Percentiles rank a stretch among this genome's conserved stretches.
These are phyloP conservation scores for Chytridium lagenaria DNA, from an alignment of 371 early-diverging fungal genomes.

Conservation along the genomic window DNA sequence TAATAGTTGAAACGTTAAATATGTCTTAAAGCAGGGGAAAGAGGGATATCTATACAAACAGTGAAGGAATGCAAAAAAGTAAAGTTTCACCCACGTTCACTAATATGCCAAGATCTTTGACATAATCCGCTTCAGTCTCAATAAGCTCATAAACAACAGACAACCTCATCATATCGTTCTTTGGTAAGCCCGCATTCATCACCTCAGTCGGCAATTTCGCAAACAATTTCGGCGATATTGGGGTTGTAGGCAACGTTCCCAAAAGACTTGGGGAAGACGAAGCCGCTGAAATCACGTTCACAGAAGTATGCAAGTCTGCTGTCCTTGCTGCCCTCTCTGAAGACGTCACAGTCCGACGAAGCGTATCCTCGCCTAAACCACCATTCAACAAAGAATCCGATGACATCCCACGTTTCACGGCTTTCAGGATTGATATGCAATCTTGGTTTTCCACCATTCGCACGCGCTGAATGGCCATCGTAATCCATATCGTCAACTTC, in stretches of 20 bases:
- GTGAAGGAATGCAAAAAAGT: background rate
- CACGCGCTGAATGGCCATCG: background rate
- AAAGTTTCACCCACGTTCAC: constrained; percentile 45
- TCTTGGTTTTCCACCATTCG: background rate
- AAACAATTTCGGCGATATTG: constrained; percentile 41
- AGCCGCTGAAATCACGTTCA: background rate
- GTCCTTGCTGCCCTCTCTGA: background rate
- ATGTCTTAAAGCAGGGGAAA: background rate
- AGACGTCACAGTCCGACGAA: background rate
- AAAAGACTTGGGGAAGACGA: constrained; percentile 12
- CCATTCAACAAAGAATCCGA: background rate
- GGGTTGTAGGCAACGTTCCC: constrained; percentile 8
- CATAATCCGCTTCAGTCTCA: constrained; percentile 61
- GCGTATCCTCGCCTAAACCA: background rate
- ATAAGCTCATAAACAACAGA: constrained; percentile 61
- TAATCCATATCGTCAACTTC: background rate
- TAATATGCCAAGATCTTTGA: constrained; percentile 54
- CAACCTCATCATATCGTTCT: constrained; percentile 57
- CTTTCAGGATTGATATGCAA: constrained; percentile 7
- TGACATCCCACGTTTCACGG: background rate
- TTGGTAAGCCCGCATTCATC: constrained; percentile 45
- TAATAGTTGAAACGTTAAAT: too few species aligned
- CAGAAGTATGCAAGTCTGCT: background rate
- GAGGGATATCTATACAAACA: background rate
- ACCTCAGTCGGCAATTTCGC: constrained; percentile 55